Evolutionary conservation across 192 early-diverging fungal genomes (phyloP).

Genomic region (Entomortierella beljakovae): DNA sequence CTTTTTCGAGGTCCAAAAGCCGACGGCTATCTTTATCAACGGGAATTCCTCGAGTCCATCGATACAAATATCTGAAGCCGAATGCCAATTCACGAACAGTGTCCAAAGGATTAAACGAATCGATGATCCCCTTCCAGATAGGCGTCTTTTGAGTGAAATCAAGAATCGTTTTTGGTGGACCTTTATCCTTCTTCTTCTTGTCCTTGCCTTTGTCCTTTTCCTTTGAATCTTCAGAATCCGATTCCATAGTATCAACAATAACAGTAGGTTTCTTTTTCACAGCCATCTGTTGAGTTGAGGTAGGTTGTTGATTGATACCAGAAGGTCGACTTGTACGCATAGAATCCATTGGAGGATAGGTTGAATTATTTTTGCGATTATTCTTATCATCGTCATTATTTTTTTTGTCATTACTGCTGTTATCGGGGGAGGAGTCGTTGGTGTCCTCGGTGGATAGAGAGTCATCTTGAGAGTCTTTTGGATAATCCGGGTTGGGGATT

Average conservation of each 20-base stretch:
- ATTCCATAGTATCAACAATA: not conserved
- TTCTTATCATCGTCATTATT: conserved; percentile 3
- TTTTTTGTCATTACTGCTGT: conserved; percentile 1
- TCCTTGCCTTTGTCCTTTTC: conserved; percentile 16
- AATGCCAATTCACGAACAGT: conserved; percentile 38
- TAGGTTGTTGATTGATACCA: not conserved
- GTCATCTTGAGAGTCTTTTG: not conserved
- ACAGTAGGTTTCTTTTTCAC: not conserved
- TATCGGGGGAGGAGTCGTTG: not conserved
- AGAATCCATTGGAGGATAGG: not conserved
- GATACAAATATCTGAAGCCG: conserved; percentile 44
- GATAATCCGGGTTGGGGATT: conserved; percentile 35
- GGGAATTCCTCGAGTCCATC: conserved; percentile 44
- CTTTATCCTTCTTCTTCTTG: conserved; percentile 10
- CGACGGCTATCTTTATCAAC: conserved; percentile 51
- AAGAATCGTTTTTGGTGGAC: conserved; percentile 27
- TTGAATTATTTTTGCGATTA: not conserved
- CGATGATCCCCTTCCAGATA: conserved; percentile 43
- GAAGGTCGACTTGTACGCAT: not conserved
- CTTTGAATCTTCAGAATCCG: not conserved
- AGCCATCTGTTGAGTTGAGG: not conserved
- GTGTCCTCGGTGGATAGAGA: not conserved
- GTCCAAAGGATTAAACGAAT: conserved; percentile 55
- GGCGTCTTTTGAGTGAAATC: conserved; percentile 46
- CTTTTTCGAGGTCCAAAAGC: conserved; percentile 48